These are phyloP conservation scores for Thymus quinquecostatus DNA, from an alignment of 257 asterid species.

Conservation along the genomic window DNA sequence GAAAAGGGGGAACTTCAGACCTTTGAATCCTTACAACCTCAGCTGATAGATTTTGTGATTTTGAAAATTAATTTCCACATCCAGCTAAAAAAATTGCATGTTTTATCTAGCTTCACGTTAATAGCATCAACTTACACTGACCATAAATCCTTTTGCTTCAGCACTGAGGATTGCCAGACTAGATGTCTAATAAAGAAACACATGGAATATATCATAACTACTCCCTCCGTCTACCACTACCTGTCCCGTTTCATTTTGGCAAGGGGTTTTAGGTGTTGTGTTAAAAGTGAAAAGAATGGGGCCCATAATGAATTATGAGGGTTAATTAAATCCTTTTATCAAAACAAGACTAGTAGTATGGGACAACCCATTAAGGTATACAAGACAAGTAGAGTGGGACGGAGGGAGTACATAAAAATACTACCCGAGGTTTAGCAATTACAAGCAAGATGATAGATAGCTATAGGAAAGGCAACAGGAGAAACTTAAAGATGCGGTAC, in stretches of 20 bases:
- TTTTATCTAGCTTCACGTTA: not conserved
- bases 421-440: constrained; percentile 7
- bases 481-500: constrained; percentile 7
- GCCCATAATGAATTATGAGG: too few species aligned
- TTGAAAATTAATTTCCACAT: constrained; percentile 5
- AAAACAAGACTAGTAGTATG: too few species aligned
- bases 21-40: too few species aligned
- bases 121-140: not conserved
- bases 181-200: constrained; percentile 8
- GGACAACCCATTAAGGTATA: too few species aligned
- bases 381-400: too few species aligned
- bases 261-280: too few species aligned
- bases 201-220: not conserved
- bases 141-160: constrained; percentile 2
- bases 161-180: not conserved
- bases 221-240: too few species aligned
- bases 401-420: not conserved
- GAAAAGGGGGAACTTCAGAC: not conserved
- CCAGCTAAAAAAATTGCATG: not conserved
- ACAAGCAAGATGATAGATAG: not conserved
- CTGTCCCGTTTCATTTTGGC: too few species aligned
- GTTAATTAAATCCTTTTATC: too few species aligned
- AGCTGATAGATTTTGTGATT: not conserved
- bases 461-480: not conserved
- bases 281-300: too few species aligned